Conservation (phyloP, 164 flowering plant species). For the Vitis cinerea region DNA sequence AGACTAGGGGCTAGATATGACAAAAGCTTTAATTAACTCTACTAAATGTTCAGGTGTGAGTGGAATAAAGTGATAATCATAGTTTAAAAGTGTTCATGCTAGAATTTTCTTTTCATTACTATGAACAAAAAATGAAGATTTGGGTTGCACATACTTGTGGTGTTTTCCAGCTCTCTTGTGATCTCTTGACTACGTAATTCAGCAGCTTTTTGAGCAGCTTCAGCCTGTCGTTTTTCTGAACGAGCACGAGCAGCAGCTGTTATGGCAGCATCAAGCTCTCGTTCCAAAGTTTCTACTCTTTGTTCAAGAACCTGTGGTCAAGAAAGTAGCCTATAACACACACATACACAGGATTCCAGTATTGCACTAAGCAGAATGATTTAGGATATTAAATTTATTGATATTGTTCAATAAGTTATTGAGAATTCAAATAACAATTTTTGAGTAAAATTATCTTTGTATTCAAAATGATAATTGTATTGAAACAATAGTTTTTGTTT, state of each 20-base stretch:
- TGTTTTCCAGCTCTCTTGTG: constrained; percentile 83
- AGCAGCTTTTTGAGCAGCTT: constrained; percentile 74
- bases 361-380: not conserved
- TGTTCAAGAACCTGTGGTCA: constrained; percentile 73
- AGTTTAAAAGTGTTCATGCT: not conserved
- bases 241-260: constrained; percentile 90
- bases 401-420: not conserved
- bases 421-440: not conserved
- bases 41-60: too few species aligned
- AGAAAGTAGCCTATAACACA: too few species aligned
- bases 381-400: not conserved
- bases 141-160: constrained; percentile 60
- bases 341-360: too few species aligned
- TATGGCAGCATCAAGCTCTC: constrained; percentile 86
- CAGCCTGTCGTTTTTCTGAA: constrained; percentile 82
- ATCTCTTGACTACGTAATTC: constrained; percentile 70
- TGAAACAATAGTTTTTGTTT: not conserved
- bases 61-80: not conserved
- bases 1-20: too few species aligned
- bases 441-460: not conserved
- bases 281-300: constrained; percentile 78
- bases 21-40: too few species aligned
- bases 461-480: not conserved
- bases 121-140: not conserved
- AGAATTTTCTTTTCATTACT: not conserved